Conservation (phyloP, 495 filamentous ascomycete genomes). For the Cercophora newfieldiana region DNA sequence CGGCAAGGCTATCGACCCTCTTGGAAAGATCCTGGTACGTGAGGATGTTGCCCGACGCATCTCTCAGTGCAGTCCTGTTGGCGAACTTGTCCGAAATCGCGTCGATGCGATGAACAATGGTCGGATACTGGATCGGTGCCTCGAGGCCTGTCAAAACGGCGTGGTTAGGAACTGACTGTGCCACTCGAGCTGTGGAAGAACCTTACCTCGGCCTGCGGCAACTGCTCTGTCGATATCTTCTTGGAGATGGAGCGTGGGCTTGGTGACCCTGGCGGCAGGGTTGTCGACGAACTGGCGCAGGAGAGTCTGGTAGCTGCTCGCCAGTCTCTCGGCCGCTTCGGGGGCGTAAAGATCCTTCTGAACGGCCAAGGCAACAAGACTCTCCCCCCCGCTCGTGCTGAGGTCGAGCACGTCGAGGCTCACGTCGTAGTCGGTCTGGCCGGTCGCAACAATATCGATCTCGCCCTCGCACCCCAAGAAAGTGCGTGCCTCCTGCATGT, state of each 20-base stretch:
- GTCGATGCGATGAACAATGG: constrained; percentile 33
- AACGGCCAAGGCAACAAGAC: constrained; percentile 11
- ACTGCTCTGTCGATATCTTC: constrained; percentile 7
- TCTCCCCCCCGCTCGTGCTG: constrained; percentile 9
- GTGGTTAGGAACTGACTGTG: constrained; percentile 1
- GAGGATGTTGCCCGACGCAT: constrained; percentile 11
- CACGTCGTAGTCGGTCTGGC: constrained; percentile 27
- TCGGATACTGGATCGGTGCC: constrained; percentile 9
- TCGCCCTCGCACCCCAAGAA: constrained; percentile 10
- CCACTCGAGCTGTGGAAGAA: not conserved
- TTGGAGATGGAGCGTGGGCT: constrained; percentile 3
- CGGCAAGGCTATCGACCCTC: constrained; percentile 19
- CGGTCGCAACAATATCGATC: not conserved
- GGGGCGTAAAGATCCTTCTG: constrained; percentile 24
- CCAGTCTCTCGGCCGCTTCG: constrained; percentile 9
- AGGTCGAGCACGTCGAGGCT: constrained; percentile 29
- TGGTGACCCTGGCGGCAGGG: constrained; percentile 9
- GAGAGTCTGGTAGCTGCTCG: constrained; percentile 2
- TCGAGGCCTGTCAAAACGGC: not conserved
- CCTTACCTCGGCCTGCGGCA: constrained; percentile 5
- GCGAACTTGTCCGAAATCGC: constrained; percentile 16
- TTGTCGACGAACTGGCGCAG: constrained; percentile 15
- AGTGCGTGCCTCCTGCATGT: constrained; percentile 12
- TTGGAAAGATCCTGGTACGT: constrained; percentile 24
- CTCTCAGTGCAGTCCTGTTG: constrained; percentile 18